Evolutionary conservation across 306 rosid genomes (phyloP).

Genomic region (Comarum palustre): DNA sequence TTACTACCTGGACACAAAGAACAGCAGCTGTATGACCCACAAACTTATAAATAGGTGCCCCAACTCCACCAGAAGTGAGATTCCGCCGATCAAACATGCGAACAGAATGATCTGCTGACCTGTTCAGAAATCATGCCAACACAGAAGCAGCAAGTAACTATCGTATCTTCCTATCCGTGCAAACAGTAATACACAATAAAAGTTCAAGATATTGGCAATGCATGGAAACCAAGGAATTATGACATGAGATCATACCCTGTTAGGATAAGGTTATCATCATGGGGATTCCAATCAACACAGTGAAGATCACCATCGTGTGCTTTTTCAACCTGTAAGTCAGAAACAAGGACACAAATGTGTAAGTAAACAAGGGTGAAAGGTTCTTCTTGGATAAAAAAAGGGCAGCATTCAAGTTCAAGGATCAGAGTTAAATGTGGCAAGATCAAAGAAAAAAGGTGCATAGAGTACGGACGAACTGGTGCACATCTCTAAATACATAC

Average conservation of each 20-base stretch:
- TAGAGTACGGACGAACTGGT: neutral
- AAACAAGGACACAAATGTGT: constrained; percentile 14
- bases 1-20: constrained; percentile 91
- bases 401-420: neutral
- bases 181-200: constrained; percentile 7
- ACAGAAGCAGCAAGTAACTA: constrained; percentile 13
- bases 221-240: constrained; percentile 14
- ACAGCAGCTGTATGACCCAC: constrained; percentile 98
- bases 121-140: constrained; percentile 37
- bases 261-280: constrained; percentile 76
- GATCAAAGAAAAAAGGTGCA: neutral
- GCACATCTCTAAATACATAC: neutral
- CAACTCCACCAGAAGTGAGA: constrained; percentile 81
- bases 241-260: constrained; percentile 60
- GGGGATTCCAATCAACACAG: constrained; percentile 99
- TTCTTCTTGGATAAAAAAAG: neutral
- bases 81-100: constrained; percentile 96
- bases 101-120: constrained; percentile 96
- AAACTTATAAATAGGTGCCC: constrained; percentile 85
- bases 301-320: constrained; percentile 98
- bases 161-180: constrained; percentile 10
- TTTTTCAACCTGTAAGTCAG: constrained; percentile 71
- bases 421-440: neutral
- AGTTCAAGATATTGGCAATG: constrained; percentile 3
- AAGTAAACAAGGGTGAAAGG: neutral